These are phyloP conservation scores for Candida silvicultrix DNA, from an alignment of 805 yeast species.

Conservation along the genomic window DNA sequence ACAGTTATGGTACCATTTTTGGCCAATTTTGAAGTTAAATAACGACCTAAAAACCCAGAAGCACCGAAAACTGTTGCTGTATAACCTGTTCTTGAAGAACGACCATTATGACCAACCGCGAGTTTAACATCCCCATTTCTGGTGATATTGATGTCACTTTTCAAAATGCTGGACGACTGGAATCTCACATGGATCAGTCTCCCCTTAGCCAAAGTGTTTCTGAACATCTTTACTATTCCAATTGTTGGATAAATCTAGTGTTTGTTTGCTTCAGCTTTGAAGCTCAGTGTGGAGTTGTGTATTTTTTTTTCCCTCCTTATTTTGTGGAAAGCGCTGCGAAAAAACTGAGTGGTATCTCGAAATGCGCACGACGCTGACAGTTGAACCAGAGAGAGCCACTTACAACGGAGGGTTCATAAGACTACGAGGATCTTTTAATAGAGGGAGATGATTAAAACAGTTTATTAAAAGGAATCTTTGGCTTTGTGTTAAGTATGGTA, in stretches of 20 bases:
- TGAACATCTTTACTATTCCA: background rate
- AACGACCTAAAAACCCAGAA: slow-evolving; percentile 72
- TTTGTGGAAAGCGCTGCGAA: background rate
- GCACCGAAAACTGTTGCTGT: slow-evolving; percentile 88
- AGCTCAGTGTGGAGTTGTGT: background rate
- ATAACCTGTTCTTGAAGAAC: slow-evolving; percentile 81
- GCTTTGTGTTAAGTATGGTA: background rate
- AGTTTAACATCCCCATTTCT: slow-evolving; percentile 68
- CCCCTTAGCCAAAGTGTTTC: background rate
- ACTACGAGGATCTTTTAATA: background rate
- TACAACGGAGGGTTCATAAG: no score
- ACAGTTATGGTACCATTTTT: slow-evolving; percentile 75
- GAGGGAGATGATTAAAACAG: background rate
- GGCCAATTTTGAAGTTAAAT: slow-evolving; percentile 66
- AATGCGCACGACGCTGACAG: background rate
- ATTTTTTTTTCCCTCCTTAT: background rate
- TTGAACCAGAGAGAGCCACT: no score
- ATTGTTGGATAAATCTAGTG: background rate
- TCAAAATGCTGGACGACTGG: slow-evolving; percentile 21
- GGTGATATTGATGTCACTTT: slow-evolving; percentile 64
- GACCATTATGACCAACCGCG: slow-evolving; percentile 72
- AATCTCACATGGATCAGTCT: slow-evolving; percentile 10
- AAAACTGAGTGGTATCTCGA: background rate
- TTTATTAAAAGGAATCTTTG: no score
- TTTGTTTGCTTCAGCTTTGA: background rate